Base-by-base conservation (phyloP, 2,329 filamentous ascomycete species). In the Akanthomyces lecanii region DNA sequence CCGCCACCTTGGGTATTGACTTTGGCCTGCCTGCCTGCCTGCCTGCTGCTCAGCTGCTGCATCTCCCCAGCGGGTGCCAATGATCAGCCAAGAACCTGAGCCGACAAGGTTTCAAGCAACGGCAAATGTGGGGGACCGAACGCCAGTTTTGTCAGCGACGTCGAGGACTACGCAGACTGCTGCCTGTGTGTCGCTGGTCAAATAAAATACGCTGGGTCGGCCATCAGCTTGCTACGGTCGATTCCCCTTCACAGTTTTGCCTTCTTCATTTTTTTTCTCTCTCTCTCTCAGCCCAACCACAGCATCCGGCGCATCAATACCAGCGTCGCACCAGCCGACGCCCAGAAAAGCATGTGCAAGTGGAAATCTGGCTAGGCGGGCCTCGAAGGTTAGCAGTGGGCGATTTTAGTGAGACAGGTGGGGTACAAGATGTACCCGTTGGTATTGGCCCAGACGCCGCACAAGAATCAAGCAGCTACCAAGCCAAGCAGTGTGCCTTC, bases 301-400 rank as follows among this genome's bases (percentile, higher is more conserved):
- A 23, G 45, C 44, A n/a, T 51, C 30, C 30, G 12, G 16, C 30
- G 30, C 56, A 47, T 23, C 54, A 23, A 16, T 18, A 10, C 18
- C 36, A 23, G 18, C 50, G 38, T 38, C 40, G 25, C 33, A 38
- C 55, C 33, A 48, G 21, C 14, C 36, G 6, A 28, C n/a, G 38
- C 40, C 36, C 12, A 18, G 38, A 52, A 60, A 60, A 60, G 36
- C 57, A 60, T 60, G 57, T 60, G 57, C 57, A 60, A 60, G 38
- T 60, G 47, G 47, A 33, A 38, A 60, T 44, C 47, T 52, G 16
- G 57, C 47, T 21, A 14, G 28, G 36, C 45, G 21, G 45, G 57
- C 28, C 36, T 12, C 36, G 33, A 36, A 36, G 33, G 28, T 30
- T 30, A 30, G 16, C 6, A n/a, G 38, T n/a, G 11, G 28, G 30